Conservation (phyloP, 306 rosid species). For the Quercus berberidifolia region DNA sequence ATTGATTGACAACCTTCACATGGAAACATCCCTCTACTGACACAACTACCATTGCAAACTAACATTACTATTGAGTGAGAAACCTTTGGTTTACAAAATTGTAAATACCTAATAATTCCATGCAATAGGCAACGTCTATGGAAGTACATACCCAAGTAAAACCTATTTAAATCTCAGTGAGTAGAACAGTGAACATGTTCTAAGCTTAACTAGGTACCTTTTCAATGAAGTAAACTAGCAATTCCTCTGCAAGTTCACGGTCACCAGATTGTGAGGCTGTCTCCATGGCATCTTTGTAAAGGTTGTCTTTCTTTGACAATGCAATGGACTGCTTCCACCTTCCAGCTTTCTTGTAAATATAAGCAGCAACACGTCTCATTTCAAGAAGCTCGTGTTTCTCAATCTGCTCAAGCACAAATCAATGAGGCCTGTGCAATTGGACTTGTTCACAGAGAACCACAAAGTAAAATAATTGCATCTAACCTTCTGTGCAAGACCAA, state of each 20-base stretch:
- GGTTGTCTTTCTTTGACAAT: conserved; percentile 95
- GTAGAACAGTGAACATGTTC: background rate
- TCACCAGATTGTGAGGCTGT: conserved; percentile 98
- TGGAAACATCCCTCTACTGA: background rate
- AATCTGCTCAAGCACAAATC: conserved; percentile 52
- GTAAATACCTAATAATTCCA: conserved; percentile 5
- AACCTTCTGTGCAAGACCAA: conserved; percentile 98
- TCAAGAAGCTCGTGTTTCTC: conserved; percentile 98
- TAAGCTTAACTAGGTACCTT: conserved; percentile 45
- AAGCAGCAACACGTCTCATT: conserved; percentile 99
- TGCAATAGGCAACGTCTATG: background rate
- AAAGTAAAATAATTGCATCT: conserved; percentile 19
- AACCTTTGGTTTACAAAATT: no score
- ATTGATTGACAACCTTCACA: background rate
- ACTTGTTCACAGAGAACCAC: conserved; percentile 1
- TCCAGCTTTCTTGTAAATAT: conserved; percentile 96
- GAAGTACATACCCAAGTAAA: background rate
- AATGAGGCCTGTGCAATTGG: conserved; percentile 18
- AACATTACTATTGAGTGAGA: background rate
- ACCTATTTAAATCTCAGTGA: background rate
- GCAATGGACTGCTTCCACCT: conserved; percentile 99
- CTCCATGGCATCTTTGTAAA: conserved; percentile 99
- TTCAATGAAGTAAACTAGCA: conserved; percentile 92
- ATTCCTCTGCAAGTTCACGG: conserved; percentile 97
- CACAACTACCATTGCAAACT: background rate